These are phyloP conservation scores for Hypomontagnella submonticulosa DNA, from an alignment of 495 filamentous ascomycete genomes.

Conservation along the genomic window DNA sequence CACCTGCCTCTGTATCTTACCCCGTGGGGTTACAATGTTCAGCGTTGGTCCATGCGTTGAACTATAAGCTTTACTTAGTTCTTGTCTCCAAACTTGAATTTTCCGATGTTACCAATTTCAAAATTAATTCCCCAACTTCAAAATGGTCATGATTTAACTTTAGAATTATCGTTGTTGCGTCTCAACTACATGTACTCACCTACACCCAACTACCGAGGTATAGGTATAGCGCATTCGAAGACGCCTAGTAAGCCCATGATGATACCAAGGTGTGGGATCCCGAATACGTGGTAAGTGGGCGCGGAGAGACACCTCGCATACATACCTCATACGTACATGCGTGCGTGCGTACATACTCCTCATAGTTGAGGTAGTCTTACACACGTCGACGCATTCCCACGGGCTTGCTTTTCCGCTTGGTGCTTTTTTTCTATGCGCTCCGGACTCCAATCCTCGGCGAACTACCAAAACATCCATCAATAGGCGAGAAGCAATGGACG, in stretches of 20 bases:
- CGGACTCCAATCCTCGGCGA: conserved; percentile 26
- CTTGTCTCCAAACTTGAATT: no score
- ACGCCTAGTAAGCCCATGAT: conserved; percentile 18
- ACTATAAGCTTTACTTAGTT: no score
- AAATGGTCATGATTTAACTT: not conserved
- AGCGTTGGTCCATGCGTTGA: no score
- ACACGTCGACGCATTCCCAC: conserved; percentile 29
- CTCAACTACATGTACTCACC: no score
- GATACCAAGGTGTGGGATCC: conserved; percentile 30
- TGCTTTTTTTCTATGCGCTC: conserved; percentile 20
- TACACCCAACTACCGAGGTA: no score
- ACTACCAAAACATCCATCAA: conserved; percentile 14
- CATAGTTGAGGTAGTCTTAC: conserved; percentile 23
- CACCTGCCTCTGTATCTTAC: no score
- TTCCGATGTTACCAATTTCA: conserved; percentile 2
- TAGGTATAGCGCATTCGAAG: not conserved
- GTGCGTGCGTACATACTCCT: not conserved
- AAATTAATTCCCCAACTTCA: conserved; percentile 1
- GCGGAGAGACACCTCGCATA: conserved; percentile 27
- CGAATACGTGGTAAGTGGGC: conserved; percentile 41
- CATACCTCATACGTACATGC: not conserved
- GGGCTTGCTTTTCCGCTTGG: conserved; percentile 26
- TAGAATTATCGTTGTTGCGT: no score
- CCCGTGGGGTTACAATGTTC: no score
- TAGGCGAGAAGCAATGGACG: not conserved